Evolutionary conservation across 2,329 filamentous ascomycete genomes (phyloP).

Genomic region (Apiospora phragmitis): DNA sequence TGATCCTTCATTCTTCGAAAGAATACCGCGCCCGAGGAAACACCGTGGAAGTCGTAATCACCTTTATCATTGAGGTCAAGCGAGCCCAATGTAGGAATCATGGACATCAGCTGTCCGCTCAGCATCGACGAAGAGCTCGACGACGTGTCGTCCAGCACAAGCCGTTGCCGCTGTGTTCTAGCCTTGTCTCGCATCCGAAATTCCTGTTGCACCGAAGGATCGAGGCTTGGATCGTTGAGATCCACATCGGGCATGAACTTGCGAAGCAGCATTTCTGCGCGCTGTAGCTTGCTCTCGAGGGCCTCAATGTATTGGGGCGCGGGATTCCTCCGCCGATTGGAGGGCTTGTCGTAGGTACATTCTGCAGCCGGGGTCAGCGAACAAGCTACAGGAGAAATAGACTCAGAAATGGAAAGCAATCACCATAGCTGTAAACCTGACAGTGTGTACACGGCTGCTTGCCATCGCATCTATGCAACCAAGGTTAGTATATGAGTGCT

Average conservation of each 20-base stretch:
- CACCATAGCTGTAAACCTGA: conserved; percentile 98
- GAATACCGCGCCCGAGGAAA: conserved; percentile 89
- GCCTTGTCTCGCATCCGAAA: conserved; percentile 56
- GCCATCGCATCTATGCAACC: conserved; percentile 56
- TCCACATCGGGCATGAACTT: conserved; percentile 83
- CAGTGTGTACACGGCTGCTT: conserved; percentile 93
- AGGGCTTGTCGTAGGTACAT: conserved; percentile 94
- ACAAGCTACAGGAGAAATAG: background rate
- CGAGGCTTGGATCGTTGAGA: conserved; percentile 80
- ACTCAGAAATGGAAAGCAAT: conserved; percentile 26
- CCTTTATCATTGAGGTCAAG: conserved; percentile 90
- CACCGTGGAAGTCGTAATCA: conserved; percentile 93
- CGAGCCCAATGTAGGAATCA: conserved; percentile 91
- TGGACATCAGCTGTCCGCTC: conserved; percentile 81
- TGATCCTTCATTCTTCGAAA: conserved; percentile 84
- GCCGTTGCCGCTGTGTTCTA: conserved; percentile 39
- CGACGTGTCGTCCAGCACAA: conserved; percentile 38
- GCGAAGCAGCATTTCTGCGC: conserved; percentile 77
- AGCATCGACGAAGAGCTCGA: conserved; percentile 38
- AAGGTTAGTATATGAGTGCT: background rate
- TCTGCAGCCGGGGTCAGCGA: conserved; percentile 53
- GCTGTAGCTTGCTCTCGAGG: conserved; percentile 78
- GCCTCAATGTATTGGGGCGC: conserved; percentile 92
- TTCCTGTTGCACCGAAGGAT: conserved; percentile 74
- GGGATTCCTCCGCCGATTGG: conserved; percentile 85